Evolutionary conservation across 2,329 filamentous ascomycete genomes (phyloP), one percentile per base, ranked within the genome.

Genomic region (Seiridium cupressi): DNA sequence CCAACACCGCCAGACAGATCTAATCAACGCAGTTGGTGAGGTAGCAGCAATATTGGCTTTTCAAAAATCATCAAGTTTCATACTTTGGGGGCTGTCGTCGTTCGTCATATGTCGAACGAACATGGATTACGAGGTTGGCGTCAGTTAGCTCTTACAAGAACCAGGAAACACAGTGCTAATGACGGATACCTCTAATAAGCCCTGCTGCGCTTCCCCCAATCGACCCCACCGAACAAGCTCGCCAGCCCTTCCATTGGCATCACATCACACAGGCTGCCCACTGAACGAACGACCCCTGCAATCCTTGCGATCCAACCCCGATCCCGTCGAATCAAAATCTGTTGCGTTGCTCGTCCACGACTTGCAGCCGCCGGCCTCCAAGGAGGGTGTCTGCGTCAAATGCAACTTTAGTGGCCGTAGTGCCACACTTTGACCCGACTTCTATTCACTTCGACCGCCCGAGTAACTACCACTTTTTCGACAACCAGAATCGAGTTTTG

Each of bases 281-380:
- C 36, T 49, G 42, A 35, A 44, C 26, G 42, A 35, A 44, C 26
- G 35, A 7, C 53, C 59, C 59, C 54, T 51, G 44, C 44, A 34
- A 35, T 42, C 38, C 40, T 46, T 47, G 59, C 51, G 55, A 60
- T 54, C 32, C 54, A 44, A 55, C 51, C 55, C 59, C 55, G 42
- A 35, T 60, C 35, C 44, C 47, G 60, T 65, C 70, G 64, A 72
- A 72, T 72, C 68, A 69, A 49, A 66, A 59, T 56, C 61, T 57
- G 68, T 65, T 70, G 69, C 69, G 70, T 72, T 70, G 70, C 68
- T 65, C 64, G 55, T 63, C 61, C 62, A 65, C 60, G 60, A 65
- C 66, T 63, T 67, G 65, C 65, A 68, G 60, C 69, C 68, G 68
- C 69, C 66, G 46, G 18, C 31, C 44, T 47, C 44, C 26, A 57